phyloP scores from a whole-genome alignment of 2,329 filamentous ascomycete species.

The Sporothrix dimorphospora region DNA sequence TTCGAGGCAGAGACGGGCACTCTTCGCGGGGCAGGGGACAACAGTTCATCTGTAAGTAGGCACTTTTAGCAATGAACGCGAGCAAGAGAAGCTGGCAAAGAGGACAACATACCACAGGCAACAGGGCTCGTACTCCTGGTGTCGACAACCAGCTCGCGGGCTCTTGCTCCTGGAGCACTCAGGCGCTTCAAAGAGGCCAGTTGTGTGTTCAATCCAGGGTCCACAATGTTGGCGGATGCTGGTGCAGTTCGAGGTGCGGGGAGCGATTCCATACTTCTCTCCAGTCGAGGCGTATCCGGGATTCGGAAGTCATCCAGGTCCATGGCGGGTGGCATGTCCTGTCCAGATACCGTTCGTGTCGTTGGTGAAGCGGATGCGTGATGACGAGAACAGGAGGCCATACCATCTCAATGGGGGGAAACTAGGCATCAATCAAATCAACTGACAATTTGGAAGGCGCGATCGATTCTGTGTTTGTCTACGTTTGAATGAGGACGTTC shows the following conservation, averaged over 20 bases:
- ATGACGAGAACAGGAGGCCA: background rate
- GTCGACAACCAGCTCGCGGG: slow-evolving; percentile 10
- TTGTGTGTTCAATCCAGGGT: too few species aligned
- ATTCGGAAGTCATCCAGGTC: slow-evolving; percentile 21
- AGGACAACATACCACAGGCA: background rate
- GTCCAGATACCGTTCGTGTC: background rate
- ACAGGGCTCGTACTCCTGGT: background rate
- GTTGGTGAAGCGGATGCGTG: background rate
- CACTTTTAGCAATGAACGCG: too few species aligned
- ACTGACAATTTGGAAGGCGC: background rate
- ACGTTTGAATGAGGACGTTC: background rate
- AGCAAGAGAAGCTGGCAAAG: too few species aligned
- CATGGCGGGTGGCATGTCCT: background rate
- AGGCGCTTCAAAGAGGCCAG: background rate
- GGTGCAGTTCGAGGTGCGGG: background rate
- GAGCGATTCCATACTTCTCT: background rate
- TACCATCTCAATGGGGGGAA: background rate
- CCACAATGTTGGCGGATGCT: background rate
- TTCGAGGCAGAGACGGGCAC: background rate
- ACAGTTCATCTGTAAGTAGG: background rate
- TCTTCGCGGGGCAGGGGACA: too few species aligned
- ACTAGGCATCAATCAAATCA: background rate
- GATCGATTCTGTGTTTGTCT: background rate
- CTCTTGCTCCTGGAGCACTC: background rate
- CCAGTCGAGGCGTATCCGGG: slow-evolving; percentile 26